These are phyloP conservation scores for Escallonia herrerae DNA, from an alignment of 129 eudicot species.

Conservation along the genomic window DNA sequence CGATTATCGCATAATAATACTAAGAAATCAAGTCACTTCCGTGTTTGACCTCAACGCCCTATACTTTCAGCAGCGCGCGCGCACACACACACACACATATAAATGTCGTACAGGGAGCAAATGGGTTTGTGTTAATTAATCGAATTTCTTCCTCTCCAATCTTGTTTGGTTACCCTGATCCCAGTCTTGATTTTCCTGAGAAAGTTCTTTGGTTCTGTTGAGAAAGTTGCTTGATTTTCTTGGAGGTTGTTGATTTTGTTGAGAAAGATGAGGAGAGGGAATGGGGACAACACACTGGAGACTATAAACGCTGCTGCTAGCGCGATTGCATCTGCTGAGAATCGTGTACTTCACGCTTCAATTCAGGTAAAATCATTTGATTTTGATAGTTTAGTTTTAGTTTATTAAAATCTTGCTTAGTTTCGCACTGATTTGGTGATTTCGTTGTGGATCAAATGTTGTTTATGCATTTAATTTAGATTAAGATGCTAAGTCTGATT, in stretches of 20 bases:
- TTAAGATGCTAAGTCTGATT: not conserved
- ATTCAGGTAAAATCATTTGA: constrained; percentile 28
- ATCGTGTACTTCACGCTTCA: constrained; percentile 32
- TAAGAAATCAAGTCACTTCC: no score
- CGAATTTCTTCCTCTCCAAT: no score
- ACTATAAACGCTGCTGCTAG: constrained; percentile 47
- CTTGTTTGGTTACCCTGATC: constrained; percentile 7
- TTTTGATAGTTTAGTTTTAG: not conserved
- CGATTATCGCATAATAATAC: not conserved
- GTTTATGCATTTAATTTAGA: not conserved
- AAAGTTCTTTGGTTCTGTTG: not conserved
- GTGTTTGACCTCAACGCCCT: no score
- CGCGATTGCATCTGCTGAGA: constrained; percentile 44
- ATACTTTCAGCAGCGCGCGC: no score
- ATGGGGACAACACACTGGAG: constrained; percentile 35
- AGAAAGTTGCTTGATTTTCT: not conserved
- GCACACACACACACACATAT: no score
- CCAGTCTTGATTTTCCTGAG: not conserved
- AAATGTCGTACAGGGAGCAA: no score
- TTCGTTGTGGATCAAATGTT: constrained; percentile 2
- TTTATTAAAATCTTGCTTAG: constrained; percentile 7
- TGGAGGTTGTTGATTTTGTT: not conserved
- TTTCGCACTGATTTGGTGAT: not conserved
- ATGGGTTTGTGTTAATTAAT: no score
- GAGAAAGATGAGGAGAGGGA: constrained; percentile 1